Evolutionary conservation across 169 alveolate genomes (phyloP), one percentile per base, ranked within the genome.

Genomic region (Theileria annulata): DNA sequence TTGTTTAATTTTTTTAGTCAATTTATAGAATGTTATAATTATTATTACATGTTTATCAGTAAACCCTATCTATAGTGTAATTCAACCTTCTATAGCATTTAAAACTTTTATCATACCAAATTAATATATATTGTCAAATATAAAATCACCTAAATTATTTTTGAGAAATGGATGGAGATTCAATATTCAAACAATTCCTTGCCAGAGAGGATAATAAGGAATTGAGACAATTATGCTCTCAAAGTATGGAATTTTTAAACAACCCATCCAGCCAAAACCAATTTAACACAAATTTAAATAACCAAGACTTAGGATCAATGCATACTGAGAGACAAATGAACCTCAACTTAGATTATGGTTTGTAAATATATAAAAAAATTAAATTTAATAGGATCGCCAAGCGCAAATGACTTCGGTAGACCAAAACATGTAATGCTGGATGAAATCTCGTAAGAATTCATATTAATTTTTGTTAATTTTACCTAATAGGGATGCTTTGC

Each of bases 351-450:
- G 47, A 49, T 23, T 42, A 33, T 42, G 77, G 77, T 69, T 33
- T 33, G 67, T n/a, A 4, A 35, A 23, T n/a, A 27, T 33, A 19
- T 15, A 27, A 17, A 27, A 33, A 69, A 5, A 5, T 3, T 49
- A 28, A 6, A 33, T n/a, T 15, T 37, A n/a, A 17, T 33, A 33
- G 77, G 47, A n/a, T 51, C 77, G 15, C 47, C 47, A 25, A 13
- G 23, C n/a, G 2, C 51, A 13, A 63, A 28, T 25, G 75, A 28
- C 33, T 28, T 37, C 31, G 10, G 12, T 8, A 54, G 37, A 31
- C 81, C 86, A 35, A 82, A 82, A 31, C 86, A 82, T 75, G 48
- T 66, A 12, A 33, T 31, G 25, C 77, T 82, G 48, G 82, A 82
- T 63, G 89, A 82, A 49, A 77, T 80, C 37, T 48, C 35, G 88